phyloP scores from a whole-genome alignment of 1,284 basidiomycete species.

The Cryptococcus deneoformans region DNA sequence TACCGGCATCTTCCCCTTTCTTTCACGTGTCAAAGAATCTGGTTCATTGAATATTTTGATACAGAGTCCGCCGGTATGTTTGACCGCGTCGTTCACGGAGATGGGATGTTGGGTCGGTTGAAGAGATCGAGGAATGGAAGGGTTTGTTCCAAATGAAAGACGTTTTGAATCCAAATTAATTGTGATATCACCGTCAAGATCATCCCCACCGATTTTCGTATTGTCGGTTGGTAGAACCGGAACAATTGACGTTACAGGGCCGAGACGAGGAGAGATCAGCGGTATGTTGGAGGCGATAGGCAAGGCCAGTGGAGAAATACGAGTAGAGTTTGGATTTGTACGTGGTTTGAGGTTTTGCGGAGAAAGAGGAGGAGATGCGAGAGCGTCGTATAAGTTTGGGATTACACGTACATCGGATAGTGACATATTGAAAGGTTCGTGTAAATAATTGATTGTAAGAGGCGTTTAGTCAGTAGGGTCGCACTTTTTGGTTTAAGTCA shows the following conservation, averaged over 20 bases:
- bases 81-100: background rate
- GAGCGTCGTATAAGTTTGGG: constrained; percentile 30
- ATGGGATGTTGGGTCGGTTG: constrained; percentile 5
- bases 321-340: background rate
- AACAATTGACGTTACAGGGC: background rate
- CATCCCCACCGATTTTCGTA: background rate
- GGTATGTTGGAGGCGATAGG: constrained; percentile 2
- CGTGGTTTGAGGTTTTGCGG: constrained; percentile 4
- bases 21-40: constrained; percentile 47
- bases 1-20: constrained; percentile 43
- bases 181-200: background rate
- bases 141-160: background rate
- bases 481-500: too few species aligned
- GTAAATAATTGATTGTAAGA: background rate
- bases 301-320: background rate
- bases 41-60: constrained; percentile 6
- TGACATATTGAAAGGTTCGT: constrained; percentile 15
- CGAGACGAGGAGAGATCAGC: background rate
- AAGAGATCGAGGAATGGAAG: constrained; percentile 2
- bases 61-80: background rate
- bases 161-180: background rate
- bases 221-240: background rate
- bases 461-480: background rate
- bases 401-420: constrained; percentile 23
- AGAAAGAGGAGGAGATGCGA: constrained; percentile 34